Base-by-base conservation (phyloP, 345 rosid genomes). In the Psidium guajava region DNA sequence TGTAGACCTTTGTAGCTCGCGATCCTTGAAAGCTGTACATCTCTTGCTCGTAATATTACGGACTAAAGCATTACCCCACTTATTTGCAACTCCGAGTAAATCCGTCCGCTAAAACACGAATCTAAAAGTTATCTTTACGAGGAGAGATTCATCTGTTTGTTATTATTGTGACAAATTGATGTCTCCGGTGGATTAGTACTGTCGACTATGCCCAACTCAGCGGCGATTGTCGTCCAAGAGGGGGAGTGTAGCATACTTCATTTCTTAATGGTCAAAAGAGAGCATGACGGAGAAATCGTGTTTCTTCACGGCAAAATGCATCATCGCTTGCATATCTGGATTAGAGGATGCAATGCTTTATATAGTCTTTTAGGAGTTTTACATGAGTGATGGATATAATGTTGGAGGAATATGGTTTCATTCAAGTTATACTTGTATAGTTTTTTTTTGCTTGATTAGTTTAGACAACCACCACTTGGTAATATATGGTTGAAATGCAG, bases 401-500 rank as follows among this genome's bases (percentile, higher is more conserved):
- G 75, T 64, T 32, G 75, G 75, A 18, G 59, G 59, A 64, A 9
- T 32, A 18, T 64, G 75, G 44, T 32, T 64, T 64, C 21, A 7
- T 61, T 28, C 11, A 18, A 7, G 74, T 28, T 28, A 7, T 28
- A 42, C 9, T 32, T 4, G 1, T 32, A 8, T 32, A 8, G 75
- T 1, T 64, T 64, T 28, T 28, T 32, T 1, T 28, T 36, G 22
- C 75, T 64, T 64, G 22, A 16, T 16, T 64, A 64, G 16, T 16
- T 32, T 16, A 15, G 75, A 8, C 6, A 16, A 32, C 44, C 24
- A 36, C 44, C 77, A 8, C 42, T 64, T 64, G 5, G 77, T 16
- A 80, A 83, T 49, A 44, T 56, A 54, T 28, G 84, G 53, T 28
- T 8, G 18, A 25, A 13, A 59, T 88, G 91, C 93, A 93, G 99